Evolutionary conservation across 23 red algal genomes (phyloP).

Genomic region (Gracilaria domingensis): DNA sequence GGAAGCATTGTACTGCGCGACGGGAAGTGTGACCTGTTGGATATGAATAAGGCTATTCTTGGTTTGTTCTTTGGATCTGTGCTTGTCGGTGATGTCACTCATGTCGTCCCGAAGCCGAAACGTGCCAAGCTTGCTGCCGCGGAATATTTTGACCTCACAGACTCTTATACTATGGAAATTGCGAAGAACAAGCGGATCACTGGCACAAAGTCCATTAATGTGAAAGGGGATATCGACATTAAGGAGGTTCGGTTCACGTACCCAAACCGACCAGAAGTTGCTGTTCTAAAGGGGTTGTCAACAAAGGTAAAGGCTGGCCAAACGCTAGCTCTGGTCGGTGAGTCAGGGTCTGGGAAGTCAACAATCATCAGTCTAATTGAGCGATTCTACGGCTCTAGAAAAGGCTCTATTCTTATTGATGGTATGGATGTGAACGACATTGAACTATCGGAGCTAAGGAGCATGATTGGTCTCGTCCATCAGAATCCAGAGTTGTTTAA

Average conservation of each 20-base stretch:
- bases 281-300: slow-evolving; percentile 49
- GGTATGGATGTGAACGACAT: slow-evolving; percentile 37
- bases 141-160: slow-evolving; percentile 69
- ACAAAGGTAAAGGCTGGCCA: slow-evolving; percentile 61
- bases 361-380: slow-evolving; percentile 75
- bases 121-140: slow-evolving; percentile 68
- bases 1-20: slow-evolving; percentile 45
- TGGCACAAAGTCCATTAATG: background rate
- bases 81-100: slow-evolving; percentile 36
- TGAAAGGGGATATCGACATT: slow-evolving; percentile 72
- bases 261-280: slow-evolving; percentile 66
- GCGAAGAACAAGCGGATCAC: background rate
- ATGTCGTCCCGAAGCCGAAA: slow-evolving; percentile 67
- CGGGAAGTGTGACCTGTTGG: slow-evolving; percentile 40
- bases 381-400: slow-evolving; percentile 79
- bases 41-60: slow-evolving; percentile 31
- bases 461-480: slow-evolving; percentile 63
- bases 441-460: slow-evolving; percentile 16
- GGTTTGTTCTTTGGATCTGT: slow-evolving; percentile 43
- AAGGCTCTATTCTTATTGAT: slow-evolving; percentile 70
- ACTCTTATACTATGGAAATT: slow-evolving; percentile 46
- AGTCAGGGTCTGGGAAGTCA: slow-evolving; percentile 81
- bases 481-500: slow-evolving; percentile 86
- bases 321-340: slow-evolving; percentile 85
- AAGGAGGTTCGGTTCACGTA: slow-evolving; percentile 79